Evolutionary conservation across 768 basidiomycete species (phyloP), one percentile per base, ranked within the genome.

Genomic region (Tylopilus subfusipes): DNA sequence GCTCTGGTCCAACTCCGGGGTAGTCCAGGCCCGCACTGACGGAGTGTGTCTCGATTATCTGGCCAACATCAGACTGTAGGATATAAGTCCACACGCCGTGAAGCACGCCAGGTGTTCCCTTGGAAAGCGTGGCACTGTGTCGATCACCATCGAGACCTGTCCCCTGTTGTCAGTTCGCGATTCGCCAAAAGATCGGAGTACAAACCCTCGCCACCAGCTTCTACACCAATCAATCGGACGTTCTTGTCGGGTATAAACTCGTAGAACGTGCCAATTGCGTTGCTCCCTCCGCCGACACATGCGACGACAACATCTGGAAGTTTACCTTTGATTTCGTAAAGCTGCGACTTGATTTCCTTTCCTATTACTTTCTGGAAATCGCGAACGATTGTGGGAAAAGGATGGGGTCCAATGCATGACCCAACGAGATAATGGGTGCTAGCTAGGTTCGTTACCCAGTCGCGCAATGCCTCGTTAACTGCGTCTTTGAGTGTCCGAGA

Each of bases 311-410:
- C 90, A 61, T 98, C 94, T 9, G 96, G 97, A 5, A 98, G 82
- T 71, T 95, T 97, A 21, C 90, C 89, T 42, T 78, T 79, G 42
- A 71, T 73, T 49, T 82, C 85, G 49, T 81, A 71, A 58, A 98
- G 69, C 71, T 98, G 97, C 18, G 74, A 73, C 73, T 93, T 98
- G 75, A 98, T 97, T 74, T 99, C 97, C 67, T 86, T 76, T 3
- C 96, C 88, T 61, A 99, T 99, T 34, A 98, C 82, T 60, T 86
- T 85, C 68, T 99, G 97, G 82, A 95, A 98, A 72, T 99, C 97
- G 44, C 97, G 88, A 40, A 99, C 97, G 54, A 99, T 92, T 21
- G 97, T 98, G 2, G 97, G 97, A 84, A 99, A 98, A 2, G 97
- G 97, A 71, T 98, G 95, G 4, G 97, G 97, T 16, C 97, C 97